These are phyloP conservation scores for Ceratocystiopsis brevicomis DNA, from an alignment of 2,329 filamentous ascomycete genomes.

Conservation along the genomic window DNA sequence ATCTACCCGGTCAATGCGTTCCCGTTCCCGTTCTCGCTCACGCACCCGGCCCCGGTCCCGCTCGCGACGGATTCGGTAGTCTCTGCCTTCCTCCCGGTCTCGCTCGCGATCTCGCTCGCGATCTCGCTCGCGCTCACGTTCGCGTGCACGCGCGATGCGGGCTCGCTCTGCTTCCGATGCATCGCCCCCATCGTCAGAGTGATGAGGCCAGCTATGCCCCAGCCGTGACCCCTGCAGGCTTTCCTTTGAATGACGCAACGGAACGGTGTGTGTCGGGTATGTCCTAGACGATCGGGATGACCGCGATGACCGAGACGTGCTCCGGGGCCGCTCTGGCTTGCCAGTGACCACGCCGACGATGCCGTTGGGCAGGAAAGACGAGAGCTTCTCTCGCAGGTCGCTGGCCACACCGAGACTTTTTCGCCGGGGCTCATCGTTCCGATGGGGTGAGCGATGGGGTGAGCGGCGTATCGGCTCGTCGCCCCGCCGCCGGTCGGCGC, in stretches of 20 bases:
- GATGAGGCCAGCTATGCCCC: constrained; percentile 24
- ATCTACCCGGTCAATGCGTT: constrained; percentile 6
- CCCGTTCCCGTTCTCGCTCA: constrained; percentile 8
- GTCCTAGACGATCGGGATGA: too few relatives aligned
- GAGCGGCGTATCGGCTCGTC: constrained; percentile 4
- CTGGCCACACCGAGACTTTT: constrained; percentile 18
- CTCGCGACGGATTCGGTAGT: background rate
- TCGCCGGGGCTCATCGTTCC: constrained; percentile 18
- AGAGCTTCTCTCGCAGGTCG: constrained; percentile 24
- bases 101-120: constrained; percentile 6
- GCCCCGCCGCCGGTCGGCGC: constrained; percentile 4
- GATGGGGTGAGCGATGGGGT: constrained; percentile 7
- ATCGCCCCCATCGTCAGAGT: constrained; percentile 12
- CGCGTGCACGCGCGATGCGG: constrained; percentile 12
- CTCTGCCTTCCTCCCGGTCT: constrained; percentile 8
- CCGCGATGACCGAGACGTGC: constrained; percentile 5
- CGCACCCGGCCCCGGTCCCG: background rate
- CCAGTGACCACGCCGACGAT: constrained; percentile 7
- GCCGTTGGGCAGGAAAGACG: constrained; percentile 23
- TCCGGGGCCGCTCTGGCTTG: constrained; percentile 15
- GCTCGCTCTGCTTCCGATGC: constrained; percentile 8
- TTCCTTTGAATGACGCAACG: constrained; percentile 21
- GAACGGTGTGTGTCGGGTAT: background rate
- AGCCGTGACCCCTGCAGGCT: constrained; percentile 22
- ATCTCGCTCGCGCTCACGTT: constrained; percentile 9